These are phyloP conservation scores for Picochlorum costavermella DNA, from an alignment of 139 green algal species.

Conservation along the genomic window DNA sequence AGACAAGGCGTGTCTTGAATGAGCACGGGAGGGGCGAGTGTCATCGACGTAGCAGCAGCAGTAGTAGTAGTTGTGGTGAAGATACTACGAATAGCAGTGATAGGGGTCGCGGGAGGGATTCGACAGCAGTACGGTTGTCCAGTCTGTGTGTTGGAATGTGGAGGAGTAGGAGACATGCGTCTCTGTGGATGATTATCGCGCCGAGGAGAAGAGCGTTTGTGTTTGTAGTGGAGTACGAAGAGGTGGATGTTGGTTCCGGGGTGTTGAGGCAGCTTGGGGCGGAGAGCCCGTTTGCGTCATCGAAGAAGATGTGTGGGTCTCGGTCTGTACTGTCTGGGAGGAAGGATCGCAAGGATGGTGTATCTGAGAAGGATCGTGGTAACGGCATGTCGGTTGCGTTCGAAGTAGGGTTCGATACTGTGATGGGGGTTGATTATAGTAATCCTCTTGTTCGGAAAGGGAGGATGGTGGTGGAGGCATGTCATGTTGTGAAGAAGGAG, in stretches of 20 bases:
- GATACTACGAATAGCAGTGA: neutral
- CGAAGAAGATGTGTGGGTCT: constrained; percentile 12
- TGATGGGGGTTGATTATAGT: constrained; percentile 42
- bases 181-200: constrained; percentile 1
- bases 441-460: constrained; percentile 46
- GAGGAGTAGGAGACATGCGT: neutral
- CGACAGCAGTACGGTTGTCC: neutral
- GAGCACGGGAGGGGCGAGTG: too few species aligned
- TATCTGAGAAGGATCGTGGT: too few species aligned
- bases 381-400: constrained; percentile 22
- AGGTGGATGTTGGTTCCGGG: neutral
- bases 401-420: constrained; percentile 23
- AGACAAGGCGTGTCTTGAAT: too few species aligned
- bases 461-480: constrained; percentile 50
- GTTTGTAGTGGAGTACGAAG: constrained; percentile 2
- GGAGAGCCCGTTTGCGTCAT: constrained; percentile 27
- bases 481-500: constrained; percentile 40
- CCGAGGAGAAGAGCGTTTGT: neutral
- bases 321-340: too few species aligned
- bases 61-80: neutral
- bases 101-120: neutral
- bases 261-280: constrained; percentile 19
- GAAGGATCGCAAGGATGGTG: too few species aligned
- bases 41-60: too few species aligned
- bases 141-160: constrained; percentile 15